Base-by-base conservation (phyloP, 176 grass and related monocot genomes). In the Zea mays region DNA sequence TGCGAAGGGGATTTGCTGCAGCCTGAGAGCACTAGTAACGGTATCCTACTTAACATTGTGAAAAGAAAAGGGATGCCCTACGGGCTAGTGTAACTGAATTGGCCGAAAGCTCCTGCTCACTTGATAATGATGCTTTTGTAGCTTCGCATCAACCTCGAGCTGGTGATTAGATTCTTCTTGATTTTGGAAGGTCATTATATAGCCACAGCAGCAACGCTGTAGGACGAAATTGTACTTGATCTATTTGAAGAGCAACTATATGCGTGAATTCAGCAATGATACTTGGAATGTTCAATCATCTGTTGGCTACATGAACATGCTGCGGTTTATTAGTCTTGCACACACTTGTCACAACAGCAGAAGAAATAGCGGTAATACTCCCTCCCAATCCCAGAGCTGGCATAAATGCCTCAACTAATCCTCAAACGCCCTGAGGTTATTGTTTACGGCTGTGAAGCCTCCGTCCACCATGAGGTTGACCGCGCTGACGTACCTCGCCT, bases 21-120 rank as follows among this genome's bases (percentile, higher is more conserved):
- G 34, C 80, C 96, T 13, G 96, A 90, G 68, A 90, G 84, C 46
- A 86, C 70, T 19, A 38, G 72, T 34, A 80, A 83, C 8, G 87
- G 87, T 66, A 92, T 98, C 72, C 59, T 92, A 80, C 85, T 98
- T 63, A 94, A 98, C 82, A 54, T 98, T 65, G 85, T 94, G 34
- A 94, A 55, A 58, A 92, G 34, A 94, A 55, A 58, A 92, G 84
- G 71, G 89, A 88, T 39, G 58, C 10, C 15, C 3, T 81, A 60
- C n/a, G 88, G 84, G 80, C 16, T 65, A 69, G 14, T 34, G 65
- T 80, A 12, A 62, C 56, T 38, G 76, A 74, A 17, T 10, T 11
- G 27, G 39, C 27, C 0, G 72, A 58, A 58, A 69, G 66, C 49
- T 67, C 79, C 46, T 58, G 62, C 39, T 77, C 39, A n/a, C 62